Base-by-base conservation (phyloP, 768 basidiomycete genomes). In the Lanmaoa pseudosensibilis region DNA sequence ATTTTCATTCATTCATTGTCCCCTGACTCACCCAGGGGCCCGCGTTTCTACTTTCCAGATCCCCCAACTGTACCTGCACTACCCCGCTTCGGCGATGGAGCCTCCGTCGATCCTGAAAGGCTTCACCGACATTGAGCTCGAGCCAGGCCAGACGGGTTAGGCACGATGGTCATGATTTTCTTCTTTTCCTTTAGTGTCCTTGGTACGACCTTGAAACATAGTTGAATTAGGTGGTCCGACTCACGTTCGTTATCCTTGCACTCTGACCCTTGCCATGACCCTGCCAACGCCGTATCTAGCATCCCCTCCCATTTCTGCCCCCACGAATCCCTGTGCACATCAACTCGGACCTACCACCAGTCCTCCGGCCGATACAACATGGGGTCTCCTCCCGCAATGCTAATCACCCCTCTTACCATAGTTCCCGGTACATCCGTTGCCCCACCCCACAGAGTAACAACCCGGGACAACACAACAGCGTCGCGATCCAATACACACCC, bases 381-480 rank as follows among this genome's bases (percentile, higher is more conserved):
- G n/a, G n/a, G n/a, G n/a, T n/a, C n/a, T n/a, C 18, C 18, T n/a
- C n/a, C 38, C n/a, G n/a, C n/a, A n/a, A n/a, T n/a, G n/a, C n/a
- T n/a, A 13, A 19, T 62, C 44, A 58, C 6, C 61, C 62, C 38
- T 63, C 62, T 25, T 54, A 46, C 54, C 62, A 63, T 2, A 63
- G 30, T 5, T 63, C 58, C 13, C 36, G 62, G 19, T 50, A 60
- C 12, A 50, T 13, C 46, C 58, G 51, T 30, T 36, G 52, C 4
- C 62, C 62, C 27, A 34, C 43, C 25, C 52, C 62, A 44, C 46
- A 64, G 0, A 64, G 34, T 25, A 63, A 44, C 39, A 63, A 23
- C 23, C 52, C 41, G 4, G 58, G 52, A 52, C 54, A 63, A 48
- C 59, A 58, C 52, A 61, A 23, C 33, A 65, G 23, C 40, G 44